Evolutionary conservation across 2,329 filamentous ascomycete genomes (phyloP).

Genomic region (Ophiostoma ulmi): DNA sequence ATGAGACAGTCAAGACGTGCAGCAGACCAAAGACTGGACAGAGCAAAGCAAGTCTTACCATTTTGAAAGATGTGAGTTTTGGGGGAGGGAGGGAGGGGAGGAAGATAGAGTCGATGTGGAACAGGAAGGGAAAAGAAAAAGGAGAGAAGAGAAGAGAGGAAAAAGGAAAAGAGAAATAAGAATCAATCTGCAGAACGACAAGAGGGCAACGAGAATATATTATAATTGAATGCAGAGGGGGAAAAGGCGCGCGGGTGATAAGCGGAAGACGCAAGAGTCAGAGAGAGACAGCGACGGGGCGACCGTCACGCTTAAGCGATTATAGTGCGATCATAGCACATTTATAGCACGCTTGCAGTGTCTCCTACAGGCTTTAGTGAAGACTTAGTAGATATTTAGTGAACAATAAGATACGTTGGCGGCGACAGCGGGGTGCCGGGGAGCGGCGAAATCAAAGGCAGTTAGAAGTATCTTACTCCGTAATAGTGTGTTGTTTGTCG

Average conservation of each 20-base stretch:
- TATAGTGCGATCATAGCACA: background rate
- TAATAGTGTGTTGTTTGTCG: background rate
- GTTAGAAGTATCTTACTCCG: background rate
- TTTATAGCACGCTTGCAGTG: background rate
- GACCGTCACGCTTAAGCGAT: background rate
- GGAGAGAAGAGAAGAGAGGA: slow-evolving; percentile 5
- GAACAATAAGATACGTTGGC: background rate
- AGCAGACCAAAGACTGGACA: slow-evolving; percentile 13
- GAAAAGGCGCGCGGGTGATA: background rate
- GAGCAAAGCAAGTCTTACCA: slow-evolving; percentile 24
- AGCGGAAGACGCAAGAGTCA: slow-evolving; percentile 7
- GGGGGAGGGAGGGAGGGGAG: slow-evolving; percentile 5
- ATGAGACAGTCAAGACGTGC: background rate
- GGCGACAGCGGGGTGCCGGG: slow-evolving; percentile 24
- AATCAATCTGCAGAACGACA: slow-evolving; percentile 7
- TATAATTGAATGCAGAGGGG: slow-evolving; percentile 11
- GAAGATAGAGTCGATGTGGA: background rate
- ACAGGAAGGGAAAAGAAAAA: background rate
- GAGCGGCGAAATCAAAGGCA: slow-evolving; percentile 22
- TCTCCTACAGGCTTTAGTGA: too few species aligned
- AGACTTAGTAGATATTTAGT: too few species aligned
- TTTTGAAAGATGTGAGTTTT: slow-evolving; percentile 24
- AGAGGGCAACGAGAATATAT: slow-evolving; percentile 11
- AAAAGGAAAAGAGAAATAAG: slow-evolving; percentile 13
- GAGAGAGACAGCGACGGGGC: background rate